Conservation (phyloP, 192 early-diverging fungal genomes). For the Backusella parvicylindrica region DNA sequence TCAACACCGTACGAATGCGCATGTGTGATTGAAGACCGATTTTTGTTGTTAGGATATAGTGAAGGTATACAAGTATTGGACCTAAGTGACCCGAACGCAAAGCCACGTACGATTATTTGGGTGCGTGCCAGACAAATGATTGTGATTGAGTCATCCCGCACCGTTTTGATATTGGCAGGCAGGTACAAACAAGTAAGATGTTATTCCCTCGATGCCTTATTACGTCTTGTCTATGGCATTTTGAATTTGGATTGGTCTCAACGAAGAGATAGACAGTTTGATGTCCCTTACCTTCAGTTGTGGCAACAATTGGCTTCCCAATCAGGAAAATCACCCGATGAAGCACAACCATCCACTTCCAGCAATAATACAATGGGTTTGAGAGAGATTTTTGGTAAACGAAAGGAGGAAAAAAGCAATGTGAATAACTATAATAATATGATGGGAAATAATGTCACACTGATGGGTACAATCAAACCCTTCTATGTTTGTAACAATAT, state of each 20-base stretch:
- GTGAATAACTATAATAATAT: background rate
- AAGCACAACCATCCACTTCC: background rate
- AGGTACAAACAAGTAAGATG: constrained; percentile 29
- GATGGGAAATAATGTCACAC: background rate
- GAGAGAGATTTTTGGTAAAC: constrained; percentile 1
- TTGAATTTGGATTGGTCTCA: constrained; percentile 14
- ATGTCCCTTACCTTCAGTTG: background rate
- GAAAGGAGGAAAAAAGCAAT: background rate
- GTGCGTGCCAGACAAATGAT: constrained; percentile 15
- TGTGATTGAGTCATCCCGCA: constrained; percentile 14
- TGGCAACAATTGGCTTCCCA: constrained; percentile 8
- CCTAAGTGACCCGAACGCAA: background rate
- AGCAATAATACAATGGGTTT: background rate
- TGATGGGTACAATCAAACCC: background rate
- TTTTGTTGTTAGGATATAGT: constrained; percentile 24
- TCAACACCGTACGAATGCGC: constrained; percentile 16
- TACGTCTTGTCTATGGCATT: constrained; percentile 15
- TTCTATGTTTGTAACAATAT: background rate
- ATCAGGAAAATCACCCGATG: background rate
- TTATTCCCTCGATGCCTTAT: constrained; percentile 23
- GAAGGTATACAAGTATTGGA: constrained; percentile 26
- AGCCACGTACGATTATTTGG: constrained; percentile 18
- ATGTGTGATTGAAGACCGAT: constrained; percentile 26
- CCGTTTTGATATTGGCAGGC: constrained; percentile 18
- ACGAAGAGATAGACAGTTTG: background rate